Conservation (phyloP, 805 yeast genomes). For the Ogataea siamensis region DNA sequence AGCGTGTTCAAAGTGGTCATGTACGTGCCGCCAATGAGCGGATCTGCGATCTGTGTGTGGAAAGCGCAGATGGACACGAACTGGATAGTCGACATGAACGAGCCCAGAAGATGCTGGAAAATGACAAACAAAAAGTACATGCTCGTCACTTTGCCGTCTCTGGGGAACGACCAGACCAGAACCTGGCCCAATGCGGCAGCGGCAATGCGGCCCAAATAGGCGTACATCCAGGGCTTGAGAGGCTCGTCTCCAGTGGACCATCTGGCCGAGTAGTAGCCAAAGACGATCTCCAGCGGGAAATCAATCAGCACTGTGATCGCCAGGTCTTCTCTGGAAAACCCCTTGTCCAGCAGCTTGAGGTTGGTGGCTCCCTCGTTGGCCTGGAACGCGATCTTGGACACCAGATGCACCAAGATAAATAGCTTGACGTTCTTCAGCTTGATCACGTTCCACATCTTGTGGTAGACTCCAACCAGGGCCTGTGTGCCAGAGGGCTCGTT, state of each 20-base stretch:
- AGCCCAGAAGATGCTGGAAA: constrained; percentile 76
- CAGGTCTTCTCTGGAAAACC: constrained; percentile 88
- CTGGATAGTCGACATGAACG: constrained; percentile 93
- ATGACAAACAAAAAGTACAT: constrained; percentile 70
- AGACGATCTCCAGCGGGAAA: constrained; percentile 92
- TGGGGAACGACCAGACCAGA: constrained; percentile 72
- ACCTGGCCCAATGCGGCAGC: constrained; percentile 78
- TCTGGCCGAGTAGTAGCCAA: constrained; percentile 93
- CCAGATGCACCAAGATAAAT: constrained; percentile 68
- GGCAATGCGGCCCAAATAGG: constrained; percentile 73
- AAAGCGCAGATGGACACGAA: constrained; percentile 93
- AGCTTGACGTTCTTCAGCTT: constrained; percentile 68
- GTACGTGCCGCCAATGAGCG: constrained; percentile 93
- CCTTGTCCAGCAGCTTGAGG: constrained; percentile 83
- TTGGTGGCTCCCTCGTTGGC: constrained; percentile 96
- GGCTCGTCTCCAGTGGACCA: constrained; percentile 85
- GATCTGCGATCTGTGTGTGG: constrained; percentile 94
- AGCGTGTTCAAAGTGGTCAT: constrained; percentile 95
- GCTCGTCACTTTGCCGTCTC: constrained; percentile 43
- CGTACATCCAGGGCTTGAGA: constrained; percentile 85
- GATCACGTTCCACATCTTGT: constrained; percentile 66
- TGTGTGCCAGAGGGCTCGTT: constrained; percentile 17
- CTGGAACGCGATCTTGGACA: constrained; percentile 90
- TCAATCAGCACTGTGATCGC: constrained; percentile 91
- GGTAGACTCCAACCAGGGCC: constrained; percentile 54